These are phyloP conservation scores for Colletotrichum phormii DNA, from an alignment of 2,329 filamentous ascomycete genomes.

Conservation along the genomic window DNA sequence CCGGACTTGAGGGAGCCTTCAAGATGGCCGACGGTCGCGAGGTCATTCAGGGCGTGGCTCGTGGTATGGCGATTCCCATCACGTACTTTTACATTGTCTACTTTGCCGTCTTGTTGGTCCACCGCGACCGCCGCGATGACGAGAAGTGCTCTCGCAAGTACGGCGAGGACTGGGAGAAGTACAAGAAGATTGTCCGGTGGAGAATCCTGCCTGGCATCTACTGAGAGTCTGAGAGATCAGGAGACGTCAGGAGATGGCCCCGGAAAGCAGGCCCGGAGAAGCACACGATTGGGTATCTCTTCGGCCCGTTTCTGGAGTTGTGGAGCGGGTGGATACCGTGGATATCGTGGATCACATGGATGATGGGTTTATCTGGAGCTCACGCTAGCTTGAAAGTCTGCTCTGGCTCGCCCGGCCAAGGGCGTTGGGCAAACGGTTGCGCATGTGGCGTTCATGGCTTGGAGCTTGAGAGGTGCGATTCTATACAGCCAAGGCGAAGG, in stretches of 20 bases:
- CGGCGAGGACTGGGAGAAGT: constrained; percentile 90
- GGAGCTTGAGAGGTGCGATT: background rate
- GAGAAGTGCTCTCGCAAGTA: constrained; percentile 94
- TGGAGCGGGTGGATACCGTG: background rate
- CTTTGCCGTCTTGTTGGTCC: constrained; percentile 87
- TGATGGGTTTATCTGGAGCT: background rate
- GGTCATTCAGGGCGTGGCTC: constrained; percentile 77
- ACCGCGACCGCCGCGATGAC: constrained; percentile 88
- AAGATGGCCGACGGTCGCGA: constrained; percentile 71
- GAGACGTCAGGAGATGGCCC: no score
- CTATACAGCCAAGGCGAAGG: background rate
- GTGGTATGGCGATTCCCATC: constrained; percentile 86
- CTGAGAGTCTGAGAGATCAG: constrained; percentile 50
- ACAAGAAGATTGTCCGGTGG: constrained; percentile 84
- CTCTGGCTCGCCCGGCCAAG: background rate
- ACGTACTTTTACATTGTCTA: constrained; percentile 97
- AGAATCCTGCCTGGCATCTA: constrained; percentile 89
- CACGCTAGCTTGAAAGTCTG: no score
- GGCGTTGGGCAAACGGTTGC: constrained; percentile 1
- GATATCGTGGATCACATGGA: background rate
- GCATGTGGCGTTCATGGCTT: constrained; percentile 17
- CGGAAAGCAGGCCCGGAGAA: constrained; percentile 14
- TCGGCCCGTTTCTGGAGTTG: constrained; percentile 10
- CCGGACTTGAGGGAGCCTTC: constrained; percentile 62
- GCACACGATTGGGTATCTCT: background rate